phyloP scores from a whole-genome alignment of 1,139 yeast species.

The Candida tunisiensis region DNA sequence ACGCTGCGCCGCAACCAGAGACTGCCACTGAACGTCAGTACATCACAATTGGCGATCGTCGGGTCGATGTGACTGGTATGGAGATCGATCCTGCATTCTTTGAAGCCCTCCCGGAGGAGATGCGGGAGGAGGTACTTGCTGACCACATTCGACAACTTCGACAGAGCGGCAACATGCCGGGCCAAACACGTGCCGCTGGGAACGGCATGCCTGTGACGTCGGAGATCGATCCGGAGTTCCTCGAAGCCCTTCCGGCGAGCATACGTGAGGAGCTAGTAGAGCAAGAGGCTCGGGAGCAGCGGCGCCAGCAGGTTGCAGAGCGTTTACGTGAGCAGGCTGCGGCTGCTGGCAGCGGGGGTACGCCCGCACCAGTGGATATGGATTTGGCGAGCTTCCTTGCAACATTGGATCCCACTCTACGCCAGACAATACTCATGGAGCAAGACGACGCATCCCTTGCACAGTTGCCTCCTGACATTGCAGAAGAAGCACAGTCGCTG shows the following conservation, averaged over 20 bases:
- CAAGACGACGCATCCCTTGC: conserved; percentile 18
- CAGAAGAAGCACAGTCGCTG: conserved; percentile 17
- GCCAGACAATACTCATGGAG: conserved; percentile 19
- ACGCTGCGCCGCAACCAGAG: conserved; percentile 7
- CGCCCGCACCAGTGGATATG: conserved; percentile 9
- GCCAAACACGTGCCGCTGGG: conserved; percentile 19
- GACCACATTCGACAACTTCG: conserved; percentile 60
- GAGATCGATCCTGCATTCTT: conserved; percentile 88
- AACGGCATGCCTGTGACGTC: conserved; percentile 17
- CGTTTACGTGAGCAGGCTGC: conserved; percentile 19
- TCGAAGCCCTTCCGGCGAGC: conserved; percentile 64
- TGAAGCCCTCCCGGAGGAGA: conserved; percentile 81
- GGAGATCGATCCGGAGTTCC: conserved; percentile 68
- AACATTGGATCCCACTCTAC: conserved; percentile 18
- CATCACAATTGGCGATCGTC: conserved; percentile 63
- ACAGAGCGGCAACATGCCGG: conserved; percentile 20
- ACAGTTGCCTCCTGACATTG: conserved; percentile 16
- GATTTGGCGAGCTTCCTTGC: conserved; percentile 18
- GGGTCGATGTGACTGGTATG: conserved; percentile 75
- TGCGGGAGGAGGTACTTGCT: conserved; percentile 83
- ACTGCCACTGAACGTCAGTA: conserved; percentile 30
- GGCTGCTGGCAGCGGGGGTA: conserved; percentile 17
- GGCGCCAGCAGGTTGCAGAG: conserved; percentile 2
- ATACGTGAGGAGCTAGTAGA: conserved; percentile 59
- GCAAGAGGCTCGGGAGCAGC: conserved; percentile 28